Evolutionary conservation across 345 rosid species (phyloP).

Genomic region (Eucalyptus pumila): DNA sequence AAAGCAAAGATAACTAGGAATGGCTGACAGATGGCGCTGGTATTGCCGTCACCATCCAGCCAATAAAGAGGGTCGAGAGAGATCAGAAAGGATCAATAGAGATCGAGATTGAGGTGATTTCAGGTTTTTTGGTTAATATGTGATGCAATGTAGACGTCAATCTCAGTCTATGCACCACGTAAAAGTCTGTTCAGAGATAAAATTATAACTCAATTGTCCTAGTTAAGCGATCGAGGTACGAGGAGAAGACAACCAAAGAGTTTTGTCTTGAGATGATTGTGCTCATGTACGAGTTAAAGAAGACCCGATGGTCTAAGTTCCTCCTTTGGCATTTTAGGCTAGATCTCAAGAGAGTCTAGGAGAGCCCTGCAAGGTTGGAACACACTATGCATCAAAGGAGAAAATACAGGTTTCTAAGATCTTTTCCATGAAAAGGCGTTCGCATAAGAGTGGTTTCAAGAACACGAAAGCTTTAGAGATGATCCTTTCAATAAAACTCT

Average conservation of each 20-base stretch:
- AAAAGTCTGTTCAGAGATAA: not conserved
- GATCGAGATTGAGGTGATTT: not conserved
- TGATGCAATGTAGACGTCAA: not conserved
- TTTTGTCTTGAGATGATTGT: not conserved
- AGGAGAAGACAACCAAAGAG: not conserved
- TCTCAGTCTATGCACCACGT: not conserved
- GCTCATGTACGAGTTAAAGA: not conserved
- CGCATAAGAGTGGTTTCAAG: not conserved
- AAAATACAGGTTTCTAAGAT: not conserved
- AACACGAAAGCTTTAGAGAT: not conserved
- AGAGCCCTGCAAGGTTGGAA: not conserved
- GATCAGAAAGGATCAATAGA: not conserved
- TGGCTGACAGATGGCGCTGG: not conserved
- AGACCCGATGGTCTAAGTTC: not conserved
- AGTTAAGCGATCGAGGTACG: not conserved
- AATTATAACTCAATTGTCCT: not conserved
- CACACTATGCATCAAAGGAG: not conserved
- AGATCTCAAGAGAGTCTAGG: not conserved
- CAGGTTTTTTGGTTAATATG: not conserved
- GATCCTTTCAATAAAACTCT: no score
- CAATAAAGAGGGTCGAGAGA: not conserved
- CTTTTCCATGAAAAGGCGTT: not conserved
- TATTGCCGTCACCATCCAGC: not conserved
- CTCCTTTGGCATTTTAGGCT: not conserved
- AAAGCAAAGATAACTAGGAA: not conserved